A percentile compares a stretch with the other conserved stretches of the same genome.
These are phyloP conservation scores for Arabidopsis hybrid DNA, from an alignment of 441 rosid genomes.

Conservation along the genomic window DNA sequence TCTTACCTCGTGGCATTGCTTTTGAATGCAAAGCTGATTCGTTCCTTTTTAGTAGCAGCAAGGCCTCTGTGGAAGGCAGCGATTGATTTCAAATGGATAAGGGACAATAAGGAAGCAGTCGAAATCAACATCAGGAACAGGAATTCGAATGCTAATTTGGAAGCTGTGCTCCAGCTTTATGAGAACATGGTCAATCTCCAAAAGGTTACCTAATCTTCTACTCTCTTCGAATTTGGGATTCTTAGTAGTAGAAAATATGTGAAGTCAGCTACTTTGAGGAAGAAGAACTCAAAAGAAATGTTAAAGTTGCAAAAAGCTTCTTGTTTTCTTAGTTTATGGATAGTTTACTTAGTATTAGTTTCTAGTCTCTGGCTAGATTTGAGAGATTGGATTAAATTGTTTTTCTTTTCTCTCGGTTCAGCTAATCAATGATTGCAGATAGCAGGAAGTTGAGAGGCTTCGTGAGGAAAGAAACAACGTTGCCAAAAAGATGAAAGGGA, in stretches of 20 bases:
- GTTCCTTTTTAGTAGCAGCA: slow-evolving; percentile 43
- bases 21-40: slow-evolving; percentile 21
- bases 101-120: slow-evolving; percentile 78
- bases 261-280: slow-evolving; percentile 21
- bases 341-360: not conserved
- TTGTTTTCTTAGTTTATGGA: slow-evolving; percentile 11
- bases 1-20: not conserved
- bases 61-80: slow-evolving; percentile 88
- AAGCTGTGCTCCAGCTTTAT: slow-evolving; percentile 78
- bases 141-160: slow-evolving; percentile 79
- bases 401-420: slow-evolving; percentile 45
- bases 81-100: slow-evolving; percentile 94
- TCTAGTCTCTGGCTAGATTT: not conserved
- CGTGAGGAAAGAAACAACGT: slow-evolving; percentile 88
- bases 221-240: slow-evolving; percentile 11
- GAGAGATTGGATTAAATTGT: not conserved
- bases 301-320: slow-evolving; percentile 1
- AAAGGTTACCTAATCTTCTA: slow-evolving; percentile 59
- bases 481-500: slow-evolving; percentile 94
- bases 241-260: slow-evolving; percentile 4
- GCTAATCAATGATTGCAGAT: slow-evolving; percentile 73
- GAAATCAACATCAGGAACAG: slow-evolving; percentile 72
- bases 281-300: not conserved
- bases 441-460: slow-evolving; percentile 84
- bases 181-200: slow-evolving; percentile 78